A percentile compares a stretch with the other conserved stretches of the same genome.
Conservation (phyloP, 306 rosid species). For the Arachis hypogaea region DNA sequence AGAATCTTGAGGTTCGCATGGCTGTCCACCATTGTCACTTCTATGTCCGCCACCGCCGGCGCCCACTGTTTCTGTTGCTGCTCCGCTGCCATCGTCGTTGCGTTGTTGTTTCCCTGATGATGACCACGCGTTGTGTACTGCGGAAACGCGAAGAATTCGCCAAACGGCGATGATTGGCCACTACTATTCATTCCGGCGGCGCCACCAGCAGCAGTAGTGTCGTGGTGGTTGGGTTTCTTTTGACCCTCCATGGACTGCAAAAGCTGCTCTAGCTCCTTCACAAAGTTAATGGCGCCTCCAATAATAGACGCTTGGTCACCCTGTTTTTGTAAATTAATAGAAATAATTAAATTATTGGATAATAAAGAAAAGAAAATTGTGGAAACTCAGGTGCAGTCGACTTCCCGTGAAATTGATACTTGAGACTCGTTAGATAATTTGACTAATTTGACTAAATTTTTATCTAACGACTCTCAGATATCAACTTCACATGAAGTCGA, state of each 20-base stretch:
- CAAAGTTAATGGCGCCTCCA: conserved; percentile 94
- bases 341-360: too few relatives aligned
- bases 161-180: conserved; percentile 39
- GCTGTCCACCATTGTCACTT: conserved; percentile 83
- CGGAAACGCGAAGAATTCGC: conserved; percentile 81
- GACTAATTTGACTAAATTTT: too few relatives aligned
- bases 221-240: conserved; percentile 33
- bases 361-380: too few relatives aligned
- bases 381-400: too few relatives aligned
- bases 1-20: conserved; percentile 85
- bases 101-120: conserved; percentile 27
- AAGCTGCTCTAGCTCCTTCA: conserved; percentile 83
- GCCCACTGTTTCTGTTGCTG: conserved; percentile 46
- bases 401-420: too few relatives aligned
- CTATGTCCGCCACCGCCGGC: conserved; percentile 71
- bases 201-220: neutral
- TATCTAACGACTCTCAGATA: too few relatives aligned
- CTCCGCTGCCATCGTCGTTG: conserved; percentile 6
- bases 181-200: neutral
- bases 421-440: too few relatives aligned
- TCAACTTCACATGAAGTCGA: too few relatives aligned
- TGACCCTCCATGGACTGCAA: conserved; percentile 66
- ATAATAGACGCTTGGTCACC: conserved; percentile 95
- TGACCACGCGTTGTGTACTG: conserved; percentile 67
- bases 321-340: conserved; percentile 41